Evolutionary conservation across 139 green algal genomes (phyloP).

Genomic region (Micromonas commoda): DNA sequence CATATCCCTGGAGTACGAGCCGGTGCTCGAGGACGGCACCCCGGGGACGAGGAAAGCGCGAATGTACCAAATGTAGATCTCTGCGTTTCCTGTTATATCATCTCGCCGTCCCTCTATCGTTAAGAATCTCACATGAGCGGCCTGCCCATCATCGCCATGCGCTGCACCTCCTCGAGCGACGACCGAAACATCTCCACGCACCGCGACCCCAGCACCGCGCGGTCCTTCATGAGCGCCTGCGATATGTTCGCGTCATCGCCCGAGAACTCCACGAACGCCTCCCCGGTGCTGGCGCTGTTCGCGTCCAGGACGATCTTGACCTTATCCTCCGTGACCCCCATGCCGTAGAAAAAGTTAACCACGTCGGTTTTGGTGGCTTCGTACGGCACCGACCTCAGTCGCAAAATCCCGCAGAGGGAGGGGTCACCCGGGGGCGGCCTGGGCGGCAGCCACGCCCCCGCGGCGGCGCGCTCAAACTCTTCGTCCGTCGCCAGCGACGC

Average conservation of each 20-base stretch:
- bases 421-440: background rate
- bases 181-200: background rate
- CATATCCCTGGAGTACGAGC: slow-evolving; percentile 54
- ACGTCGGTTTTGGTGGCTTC: background rate
- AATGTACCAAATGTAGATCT: background rate
- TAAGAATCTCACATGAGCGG: background rate
- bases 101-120: too few relatives aligned
- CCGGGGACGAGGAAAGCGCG: background rate
- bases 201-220: background rate
- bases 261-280: background rate
- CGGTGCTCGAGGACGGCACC: background rate
- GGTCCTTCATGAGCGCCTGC: background rate
- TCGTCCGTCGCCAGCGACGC: background rate
- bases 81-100: too few relatives aligned
- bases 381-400: background rate
- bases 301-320: background rate
- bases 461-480: background rate
- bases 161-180: background rate
- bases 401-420: background rate
- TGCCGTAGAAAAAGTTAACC: background rate
- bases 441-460: background rate
- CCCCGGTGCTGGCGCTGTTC: background rate
- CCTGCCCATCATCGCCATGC: background rate
- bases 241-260: background rate
- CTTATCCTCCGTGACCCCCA: background rate